Percentiles rank a stretch among this genome's conserved stretches.
Conservation (phyloP, 129 eudicot genomes). For the Scalesia atractyloides region DNA sequence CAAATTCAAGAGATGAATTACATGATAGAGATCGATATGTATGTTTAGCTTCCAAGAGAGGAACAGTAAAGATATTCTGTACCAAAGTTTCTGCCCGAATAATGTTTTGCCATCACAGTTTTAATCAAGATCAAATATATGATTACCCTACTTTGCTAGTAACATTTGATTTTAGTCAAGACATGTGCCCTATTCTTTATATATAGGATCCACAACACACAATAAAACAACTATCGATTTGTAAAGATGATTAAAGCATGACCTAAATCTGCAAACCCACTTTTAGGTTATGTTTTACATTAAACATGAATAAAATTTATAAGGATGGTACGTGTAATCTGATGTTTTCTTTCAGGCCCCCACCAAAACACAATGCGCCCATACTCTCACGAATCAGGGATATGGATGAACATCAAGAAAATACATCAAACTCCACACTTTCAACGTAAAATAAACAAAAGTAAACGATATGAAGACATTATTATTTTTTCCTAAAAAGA, state of each 20-base stretch:
- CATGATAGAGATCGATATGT: background rate
- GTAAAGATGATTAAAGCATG: background rate
- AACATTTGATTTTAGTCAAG: background rate
- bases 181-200: background rate
- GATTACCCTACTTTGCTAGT: background rate
- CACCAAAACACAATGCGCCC: too few relatives aligned
- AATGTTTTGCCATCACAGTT: background rate
- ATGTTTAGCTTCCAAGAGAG: background rate
- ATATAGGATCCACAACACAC: background rate
- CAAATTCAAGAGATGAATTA: background rate
- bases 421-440: background rate
- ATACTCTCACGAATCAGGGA: background rate
- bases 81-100: background rate
- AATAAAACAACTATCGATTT: background rate
- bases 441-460: background rate
- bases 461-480: slow-evolving; percentile 1
- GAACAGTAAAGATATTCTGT: background rate
- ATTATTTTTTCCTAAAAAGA: background rate
- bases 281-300: background rate
- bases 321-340: too few relatives aligned
- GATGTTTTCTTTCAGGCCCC: too few relatives aligned
- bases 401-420: background rate
- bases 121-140: too few relatives aligned
- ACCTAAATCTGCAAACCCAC: background rate
- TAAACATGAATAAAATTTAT: background rate